These are phyloP conservation scores for Leucocoprinus sp. DNA, from an alignment of 768 basidiomycete species.

Conservation along the genomic window DNA sequence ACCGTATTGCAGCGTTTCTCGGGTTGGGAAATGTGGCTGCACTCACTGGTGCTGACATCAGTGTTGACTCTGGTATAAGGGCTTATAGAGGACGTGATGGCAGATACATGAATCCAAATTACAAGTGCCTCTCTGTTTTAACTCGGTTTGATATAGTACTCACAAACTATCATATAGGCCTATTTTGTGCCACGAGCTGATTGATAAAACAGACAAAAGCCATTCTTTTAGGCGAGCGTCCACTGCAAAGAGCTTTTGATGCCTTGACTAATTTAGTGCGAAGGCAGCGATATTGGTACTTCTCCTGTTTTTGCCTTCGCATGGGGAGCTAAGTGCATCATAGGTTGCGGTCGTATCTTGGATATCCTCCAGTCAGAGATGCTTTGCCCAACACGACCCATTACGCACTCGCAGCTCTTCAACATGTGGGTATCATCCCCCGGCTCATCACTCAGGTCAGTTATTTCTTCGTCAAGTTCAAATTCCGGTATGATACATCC, in stretches of 20 bases:
- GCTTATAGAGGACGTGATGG: constrained; percentile 90
- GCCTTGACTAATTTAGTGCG: background rate
- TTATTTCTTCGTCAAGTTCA: background rate
- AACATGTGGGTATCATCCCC: constrained; percentile 52
- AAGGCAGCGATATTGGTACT: constrained; percentile 80
- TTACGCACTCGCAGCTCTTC: constrained; percentile 76
- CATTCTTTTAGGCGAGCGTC: constrained; percentile 56
- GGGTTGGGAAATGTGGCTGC: constrained; percentile 61
- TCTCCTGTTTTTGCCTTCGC: background rate
- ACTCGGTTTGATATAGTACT: background rate
- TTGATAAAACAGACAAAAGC: constrained; percentile 64
- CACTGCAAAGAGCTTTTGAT: background rate
- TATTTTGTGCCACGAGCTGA: constrained; percentile 77
- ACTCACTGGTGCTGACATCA: constrained; percentile 88
- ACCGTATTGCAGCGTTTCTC: constrained; percentile 60
- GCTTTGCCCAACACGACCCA: constrained; percentile 86
- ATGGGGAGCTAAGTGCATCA: too few species aligned
- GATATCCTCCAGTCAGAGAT: constrained; percentile 83
- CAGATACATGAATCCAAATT: constrained; percentile 84
- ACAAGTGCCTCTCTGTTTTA: constrained; percentile 44
- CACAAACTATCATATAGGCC: constrained; percentile 31
- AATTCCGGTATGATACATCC: background rate
- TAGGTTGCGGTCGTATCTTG: constrained; percentile 69
- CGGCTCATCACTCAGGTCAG: constrained; percentile 71
- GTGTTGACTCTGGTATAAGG: constrained; percentile 91